Conservation (phyloP, 768 basidiomycete genomes). For the Mycena vitilis region DNA sequence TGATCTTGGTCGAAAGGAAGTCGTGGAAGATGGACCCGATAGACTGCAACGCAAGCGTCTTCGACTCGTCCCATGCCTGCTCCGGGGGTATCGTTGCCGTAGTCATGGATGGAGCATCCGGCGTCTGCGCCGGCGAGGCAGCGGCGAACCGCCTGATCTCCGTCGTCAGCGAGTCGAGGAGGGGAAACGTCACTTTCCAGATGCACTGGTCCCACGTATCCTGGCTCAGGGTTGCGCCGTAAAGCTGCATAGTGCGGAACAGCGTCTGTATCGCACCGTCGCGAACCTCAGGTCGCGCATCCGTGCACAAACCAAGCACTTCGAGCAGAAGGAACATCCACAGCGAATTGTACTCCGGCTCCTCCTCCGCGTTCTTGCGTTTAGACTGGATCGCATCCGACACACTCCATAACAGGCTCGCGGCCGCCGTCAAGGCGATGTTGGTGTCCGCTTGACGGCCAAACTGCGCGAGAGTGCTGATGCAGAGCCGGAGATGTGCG, state of each 20-base stretch:
- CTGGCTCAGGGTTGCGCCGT: constrained; percentile 85
- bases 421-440: constrained; percentile 93
- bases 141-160: constrained; percentile 61
- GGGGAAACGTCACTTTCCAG: constrained; percentile 91
- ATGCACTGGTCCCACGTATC: constrained; percentile 92
- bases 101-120: constrained; percentile 30
- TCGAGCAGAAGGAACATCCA: constrained; percentile 94
- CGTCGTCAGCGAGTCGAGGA: constrained; percentile 76
- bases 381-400: constrained; percentile 95
- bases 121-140: constrained; percentile 21
- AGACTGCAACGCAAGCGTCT: constrained; percentile 85
- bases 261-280: constrained; percentile 95
- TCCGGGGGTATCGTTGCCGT: constrained; percentile 37
- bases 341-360: constrained; percentile 83
- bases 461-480: constrained; percentile 91
- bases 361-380: constrained; percentile 69
- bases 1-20: constrained; percentile 80
- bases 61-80: constrained; percentile 88
- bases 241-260: constrained; percentile 93
- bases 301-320: constrained; percentile 84
- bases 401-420: constrained; percentile 94
- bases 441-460: constrained; percentile 95
- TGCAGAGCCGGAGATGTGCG: constrained; percentile 87
- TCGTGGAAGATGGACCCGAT: constrained; percentile 86
- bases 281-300: constrained; percentile 87